Percentiles rank a stretch among this genome's conserved stretches.
These are phyloP conservation scores for Anthostomella pinea DNA, from an alignment of 2,329 filamentous ascomycete species.

Conservation along the genomic window DNA sequence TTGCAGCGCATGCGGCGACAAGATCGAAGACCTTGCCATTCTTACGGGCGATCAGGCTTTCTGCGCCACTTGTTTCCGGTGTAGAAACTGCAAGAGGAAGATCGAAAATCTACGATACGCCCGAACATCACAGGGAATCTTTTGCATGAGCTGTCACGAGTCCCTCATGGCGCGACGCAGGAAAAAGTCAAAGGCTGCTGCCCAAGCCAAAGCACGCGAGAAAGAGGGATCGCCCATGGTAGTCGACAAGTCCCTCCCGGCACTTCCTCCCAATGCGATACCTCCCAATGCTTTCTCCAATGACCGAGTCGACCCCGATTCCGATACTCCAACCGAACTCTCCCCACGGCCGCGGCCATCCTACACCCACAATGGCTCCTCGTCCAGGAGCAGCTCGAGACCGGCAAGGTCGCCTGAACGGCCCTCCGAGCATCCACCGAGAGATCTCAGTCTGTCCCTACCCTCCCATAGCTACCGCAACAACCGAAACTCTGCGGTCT, in stretches of 20 bases:
- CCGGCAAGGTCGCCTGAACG: constrained; percentile 55
- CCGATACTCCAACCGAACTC: constrained; percentile 66
- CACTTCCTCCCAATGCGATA: constrained; percentile 74
- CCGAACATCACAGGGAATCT: constrained; percentile 95
- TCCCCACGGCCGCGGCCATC: constrained; percentile 59
- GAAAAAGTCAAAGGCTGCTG: constrained; percentile 75
- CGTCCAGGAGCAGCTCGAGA: constrained; percentile 53
- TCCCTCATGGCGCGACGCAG: constrained; percentile 88
- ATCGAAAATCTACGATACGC: constrained; percentile 98
- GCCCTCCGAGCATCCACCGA: constrained; percentile 37
- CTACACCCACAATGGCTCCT: constrained; percentile 51
- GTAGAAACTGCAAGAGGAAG: constrained; percentile 96
- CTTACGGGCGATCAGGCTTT: constrained; percentile 97
- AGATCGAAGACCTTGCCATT: constrained; percentile 97
- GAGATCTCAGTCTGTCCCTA: constrained; percentile 62
- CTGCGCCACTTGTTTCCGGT: constrained; percentile 94
- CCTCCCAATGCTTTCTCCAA: constrained; percentile 61
- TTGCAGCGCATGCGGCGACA: constrained; percentile 93
- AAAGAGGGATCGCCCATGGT: constrained; percentile 66
- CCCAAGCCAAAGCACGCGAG: constrained; percentile 58
- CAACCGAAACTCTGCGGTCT: constrained; percentile 69
- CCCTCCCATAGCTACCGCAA: constrained; percentile 76
- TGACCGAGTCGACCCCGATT: constrained; percentile 58
- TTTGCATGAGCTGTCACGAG: constrained; percentile 99
- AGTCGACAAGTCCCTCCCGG: constrained; percentile 88